A percentile compares a stretch with the other conserved stretches of the same genome.
Evolutionary conservation across 2,329 filamentous ascomycete genomes (phyloP).

Genomic region (Phoma herbarum): DNA sequence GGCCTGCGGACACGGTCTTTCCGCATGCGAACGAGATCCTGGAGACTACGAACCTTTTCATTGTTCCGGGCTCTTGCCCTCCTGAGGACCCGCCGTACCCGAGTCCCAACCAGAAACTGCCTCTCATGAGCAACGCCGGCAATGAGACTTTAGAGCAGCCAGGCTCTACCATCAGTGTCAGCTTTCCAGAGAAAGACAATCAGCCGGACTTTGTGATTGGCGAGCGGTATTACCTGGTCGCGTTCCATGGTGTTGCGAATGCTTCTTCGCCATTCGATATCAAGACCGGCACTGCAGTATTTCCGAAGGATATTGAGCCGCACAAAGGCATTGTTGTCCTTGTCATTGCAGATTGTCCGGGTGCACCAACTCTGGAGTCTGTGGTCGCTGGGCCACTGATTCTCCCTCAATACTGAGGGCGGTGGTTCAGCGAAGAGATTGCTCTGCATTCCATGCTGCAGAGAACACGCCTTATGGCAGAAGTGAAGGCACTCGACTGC

Average conservation of each 20-base stretch:
- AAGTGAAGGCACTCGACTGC: no score
- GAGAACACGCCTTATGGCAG: no score
- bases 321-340: not conserved
- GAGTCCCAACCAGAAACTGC: not conserved
- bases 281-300: not conserved
- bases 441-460: no score
- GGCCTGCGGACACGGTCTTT: not conserved
- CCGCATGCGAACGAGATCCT: not conserved
- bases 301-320: not conserved
- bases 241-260: not conserved
- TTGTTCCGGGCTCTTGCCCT: not conserved
- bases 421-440: no score
- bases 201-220: not conserved
- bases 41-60: not conserved
- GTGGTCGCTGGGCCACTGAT: not conserved
- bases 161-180: not conserved
- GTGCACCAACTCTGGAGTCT: not conserved
- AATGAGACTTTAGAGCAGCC: not conserved
- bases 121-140: not conserved
- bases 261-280: not conserved
- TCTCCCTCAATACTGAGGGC: not conserved
- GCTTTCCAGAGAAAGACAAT: not conserved
- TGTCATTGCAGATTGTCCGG: not conserved
- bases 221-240: not conserved
- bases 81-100: not conserved